Evolutionary conservation across 2,329 filamentous ascomycete species (phyloP).

Genomic region (Pyricularia sp.): DNA sequence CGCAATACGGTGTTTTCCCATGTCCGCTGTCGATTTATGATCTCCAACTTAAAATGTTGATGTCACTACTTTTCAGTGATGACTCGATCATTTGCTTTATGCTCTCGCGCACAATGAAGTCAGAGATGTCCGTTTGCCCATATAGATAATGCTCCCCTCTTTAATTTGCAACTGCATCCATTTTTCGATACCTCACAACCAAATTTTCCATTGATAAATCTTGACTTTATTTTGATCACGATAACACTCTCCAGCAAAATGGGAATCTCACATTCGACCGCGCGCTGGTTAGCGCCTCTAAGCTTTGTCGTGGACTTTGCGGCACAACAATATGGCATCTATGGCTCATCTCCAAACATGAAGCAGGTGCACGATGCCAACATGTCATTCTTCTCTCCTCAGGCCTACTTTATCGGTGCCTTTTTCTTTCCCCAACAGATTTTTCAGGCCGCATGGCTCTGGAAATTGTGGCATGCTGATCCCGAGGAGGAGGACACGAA

Average conservation of each 20-base stretch:
- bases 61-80: neutral
- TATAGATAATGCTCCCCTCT: too few relatives aligned
- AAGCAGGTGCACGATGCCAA: constrained; percentile 44
- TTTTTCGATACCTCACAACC: too few relatives aligned
- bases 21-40: neutral
- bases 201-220: too few relatives aligned
- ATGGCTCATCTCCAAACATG: constrained; percentile 39
- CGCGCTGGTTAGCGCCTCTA: constrained; percentile 37
- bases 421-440: constrained; percentile 51
- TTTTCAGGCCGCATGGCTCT: constrained; percentile 44
- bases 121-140: neutral
- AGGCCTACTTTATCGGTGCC: constrained; percentile 43
- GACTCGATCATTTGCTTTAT: neutral
- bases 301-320: constrained; percentile 44
- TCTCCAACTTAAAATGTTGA: neutral
- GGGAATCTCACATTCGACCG: constrained; percentile 39
- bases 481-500: constrained; percentile 23
- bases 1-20: neutral
- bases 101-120: neutral
- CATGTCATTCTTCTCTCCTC: constrained; percentile 43
- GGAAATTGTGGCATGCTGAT: constrained; percentile 26
- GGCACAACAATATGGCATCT: constrained; percentile 45
- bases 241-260: constrained; percentile 19
- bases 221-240: neutral
- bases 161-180: too few relatives aligned